These are phyloP conservation scores for Psidium friedrichsthalianum DNA, from an alignment of 345 rosid species.

Conservation along the genomic window DNA sequence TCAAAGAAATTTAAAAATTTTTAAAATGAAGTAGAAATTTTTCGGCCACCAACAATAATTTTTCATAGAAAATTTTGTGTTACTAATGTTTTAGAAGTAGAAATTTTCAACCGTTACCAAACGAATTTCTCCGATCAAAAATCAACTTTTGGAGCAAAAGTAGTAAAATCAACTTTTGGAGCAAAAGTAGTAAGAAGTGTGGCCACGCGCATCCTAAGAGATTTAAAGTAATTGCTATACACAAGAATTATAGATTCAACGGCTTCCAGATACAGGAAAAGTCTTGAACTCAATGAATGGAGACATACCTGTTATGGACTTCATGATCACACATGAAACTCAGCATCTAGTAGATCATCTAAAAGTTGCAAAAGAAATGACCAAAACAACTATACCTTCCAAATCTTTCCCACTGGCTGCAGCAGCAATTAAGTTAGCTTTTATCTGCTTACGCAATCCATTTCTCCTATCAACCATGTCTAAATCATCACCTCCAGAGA, in stretches of 20 bases:
- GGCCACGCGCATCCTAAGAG: no score
- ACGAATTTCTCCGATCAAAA: no score
- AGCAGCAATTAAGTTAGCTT: slow-evolving; percentile 84
- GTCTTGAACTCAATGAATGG: background rate
- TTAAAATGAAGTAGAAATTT: no score
- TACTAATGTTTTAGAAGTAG: no score
- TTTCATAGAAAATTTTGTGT: no score
- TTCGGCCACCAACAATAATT: no score
- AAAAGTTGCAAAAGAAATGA: background rate
- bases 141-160: no score
- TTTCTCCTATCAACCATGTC: slow-evolving; percentile 69
- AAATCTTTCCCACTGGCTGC: slow-evolving; percentile 96
- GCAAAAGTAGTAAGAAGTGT: no score
- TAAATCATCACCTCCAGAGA: slow-evolving; percentile 66
- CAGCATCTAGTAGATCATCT: background rate
- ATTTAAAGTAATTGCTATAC: background rate
- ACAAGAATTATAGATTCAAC: background rate
- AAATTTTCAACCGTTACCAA: no score
- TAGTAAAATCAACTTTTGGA: no score
- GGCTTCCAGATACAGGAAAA: background rate
- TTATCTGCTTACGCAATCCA: slow-evolving; percentile 86
- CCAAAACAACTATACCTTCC: slow-evolving; percentile 50
- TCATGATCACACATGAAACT: background rate
- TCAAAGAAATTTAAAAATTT: no score
- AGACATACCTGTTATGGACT: background rate